Percentiles rank a stretch among this genome's conserved stretches.
phyloP scores from a whole-genome alignment of 129 eudicot species.

The Chrysanthemum seticuspe region DNA sequence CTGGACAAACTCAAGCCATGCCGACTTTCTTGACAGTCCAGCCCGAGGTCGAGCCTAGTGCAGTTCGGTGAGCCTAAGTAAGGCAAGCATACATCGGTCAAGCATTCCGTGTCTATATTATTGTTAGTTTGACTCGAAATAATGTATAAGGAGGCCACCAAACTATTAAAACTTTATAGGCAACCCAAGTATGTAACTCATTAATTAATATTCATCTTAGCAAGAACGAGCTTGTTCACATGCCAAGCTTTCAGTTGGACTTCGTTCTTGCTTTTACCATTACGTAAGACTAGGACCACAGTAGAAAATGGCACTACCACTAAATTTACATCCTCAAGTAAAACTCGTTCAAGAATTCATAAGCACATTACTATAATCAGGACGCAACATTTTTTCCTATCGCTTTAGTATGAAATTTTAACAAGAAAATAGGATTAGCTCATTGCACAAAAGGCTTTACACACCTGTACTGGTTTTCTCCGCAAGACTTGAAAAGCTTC shows the following conservation, averaged over 20 bases:
- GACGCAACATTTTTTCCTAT: conserved; percentile 2
- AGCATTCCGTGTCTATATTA: background rate
- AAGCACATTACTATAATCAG: background rate
- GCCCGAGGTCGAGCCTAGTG: conserved; percentile 2
- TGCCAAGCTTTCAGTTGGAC: conserved; percentile 8
- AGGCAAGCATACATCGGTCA: background rate
- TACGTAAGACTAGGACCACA: background rate
- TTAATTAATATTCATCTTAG: background rate
- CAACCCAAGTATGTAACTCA: too few relatives aligned
- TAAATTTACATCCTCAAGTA: background rate
- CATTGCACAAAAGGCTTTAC: background rate
- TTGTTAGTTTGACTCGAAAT: too few relatives aligned
- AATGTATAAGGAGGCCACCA: background rate
- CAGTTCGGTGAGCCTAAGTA: background rate
- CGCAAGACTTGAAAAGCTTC: conserved; percentile 94
- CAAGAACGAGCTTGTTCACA: background rate
- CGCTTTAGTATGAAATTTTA: background rate
- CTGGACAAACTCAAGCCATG: background rate
- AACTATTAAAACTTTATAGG: too few relatives aligned
- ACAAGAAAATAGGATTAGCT: background rate
- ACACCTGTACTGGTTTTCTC: conserved; percentile 97
- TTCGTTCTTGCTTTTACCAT: background rate
- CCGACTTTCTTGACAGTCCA: background rate
- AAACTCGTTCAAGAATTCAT: background rate
- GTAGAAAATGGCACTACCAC: background rate